Base-by-base conservation (phyloP, 83 land plant genomes). In the Diphasiastrum complanatum region DNA sequence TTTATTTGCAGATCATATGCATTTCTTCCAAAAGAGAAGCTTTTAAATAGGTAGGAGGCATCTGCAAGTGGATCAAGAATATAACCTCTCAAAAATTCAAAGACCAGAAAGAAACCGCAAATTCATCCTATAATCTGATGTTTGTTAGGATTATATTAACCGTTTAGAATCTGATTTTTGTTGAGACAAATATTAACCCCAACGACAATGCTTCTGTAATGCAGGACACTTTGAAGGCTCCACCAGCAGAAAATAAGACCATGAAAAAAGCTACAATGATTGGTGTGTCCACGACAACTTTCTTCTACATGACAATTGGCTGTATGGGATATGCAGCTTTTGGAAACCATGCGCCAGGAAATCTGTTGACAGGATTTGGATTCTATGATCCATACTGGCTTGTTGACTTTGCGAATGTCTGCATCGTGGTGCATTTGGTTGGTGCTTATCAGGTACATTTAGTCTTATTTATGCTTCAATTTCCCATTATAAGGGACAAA, bases 381-480 rank as follows among this genome's bases (percentile, higher is more conserved):
- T 61, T 45, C 18, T 41, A 61, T 18, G 26, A 61, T 8, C 65
- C 65, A 14, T 61, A 61, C 65, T 61, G 65, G 65, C 55, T 61
- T 26, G 53, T 61, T 24, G 65, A 61, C 55, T 19, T 61, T 48
- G 65, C 28, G 14, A 61, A 61, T 28, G 26, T 28, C 2, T 61
- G 65, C 33, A 61, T 61, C 10, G 65, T 41, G 10, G 55, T 46
- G 29, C 65, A 61, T 35, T 43, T 61, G 23, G 53, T 61, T 19
- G 65, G 65, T 11, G 65, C 65, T 20, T 61, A 22, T 35, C 65
- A 61, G 55, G 65, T 61, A 43, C 20, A 49, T 6, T 54, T n/a
- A 8, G 33, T 18, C 18, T 6, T 18, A 18, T 18, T 48, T 5
- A 48, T 48, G n/a, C 16, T 48, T 6, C 23, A 48, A 6, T 18